A percentile compares a stretch with the other conserved stretches of the same genome.
Evolutionary conservation across 106 monocot genomes (phyloP).

Genomic region (Ottelia alismoides): DNA sequence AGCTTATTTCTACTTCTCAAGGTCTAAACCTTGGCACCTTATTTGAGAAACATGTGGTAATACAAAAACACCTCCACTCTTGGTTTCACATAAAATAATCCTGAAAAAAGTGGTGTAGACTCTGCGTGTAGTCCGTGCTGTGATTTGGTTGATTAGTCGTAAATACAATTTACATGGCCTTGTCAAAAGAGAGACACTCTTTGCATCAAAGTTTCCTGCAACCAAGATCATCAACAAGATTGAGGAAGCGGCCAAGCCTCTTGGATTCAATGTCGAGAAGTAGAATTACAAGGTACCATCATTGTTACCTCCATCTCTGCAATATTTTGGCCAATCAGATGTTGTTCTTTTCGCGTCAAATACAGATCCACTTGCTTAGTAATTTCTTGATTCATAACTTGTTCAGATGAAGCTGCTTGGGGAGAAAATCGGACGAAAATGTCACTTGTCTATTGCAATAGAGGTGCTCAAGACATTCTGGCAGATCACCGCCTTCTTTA

Average conservation of each 20-base stretch:
- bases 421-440: conserved; percentile 82
- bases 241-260: conserved; percentile 45
- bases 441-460: conserved; percentile 64
- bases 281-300: conserved; percentile 58
- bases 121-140: no score
- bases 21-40: conserved; percentile 79
- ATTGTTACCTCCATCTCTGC: no score
- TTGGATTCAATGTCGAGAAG: conserved; percentile 76
- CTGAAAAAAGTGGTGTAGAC: no score
- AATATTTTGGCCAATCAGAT: not conserved
- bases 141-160: no score
- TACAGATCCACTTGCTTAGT: no score
- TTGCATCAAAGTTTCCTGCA: conserved; percentile 68
- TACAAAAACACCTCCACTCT: no score
- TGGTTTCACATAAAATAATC: no score
- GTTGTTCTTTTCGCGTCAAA: no score
- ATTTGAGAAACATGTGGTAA: conserved; percentile 88
- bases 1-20: conserved; percentile 91
- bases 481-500: no score
- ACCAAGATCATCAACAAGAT: conserved; percentile 72
- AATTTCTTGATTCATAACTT: no score
- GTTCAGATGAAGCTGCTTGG: conserved; percentile 85
- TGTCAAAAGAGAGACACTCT: conserved; percentile 72
- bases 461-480: no score
- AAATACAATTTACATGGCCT: conserved; percentile 24